A percentile compares a stretch with the other conserved stretches of the same genome.
These are phyloP conservation scores for Clarireedia monteithiana DNA, from an alignment of 2,329 filamentous ascomycete genomes.

Conservation along the genomic window DNA sequence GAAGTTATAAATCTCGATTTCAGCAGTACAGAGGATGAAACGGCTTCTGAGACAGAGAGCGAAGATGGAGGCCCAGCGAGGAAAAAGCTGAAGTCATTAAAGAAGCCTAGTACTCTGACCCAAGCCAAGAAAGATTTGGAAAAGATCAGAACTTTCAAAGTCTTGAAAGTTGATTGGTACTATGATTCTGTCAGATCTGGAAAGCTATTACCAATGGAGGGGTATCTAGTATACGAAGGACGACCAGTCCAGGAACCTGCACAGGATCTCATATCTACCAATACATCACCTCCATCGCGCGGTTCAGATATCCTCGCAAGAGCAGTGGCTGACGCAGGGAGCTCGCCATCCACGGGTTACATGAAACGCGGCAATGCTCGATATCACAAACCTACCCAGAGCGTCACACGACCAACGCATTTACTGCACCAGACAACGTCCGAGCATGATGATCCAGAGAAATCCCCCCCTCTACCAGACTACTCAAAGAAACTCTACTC, in stretches of 20 bases:
- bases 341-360: constrained; percentile 14
- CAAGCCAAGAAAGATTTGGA: not conserved
- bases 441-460: constrained; percentile 56
- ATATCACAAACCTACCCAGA: constrained; percentile 8
- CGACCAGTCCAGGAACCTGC: constrained; percentile 10
- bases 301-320: constrained; percentile 13
- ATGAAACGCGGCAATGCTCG: constrained; percentile 9
- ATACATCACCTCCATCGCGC: not conserved
- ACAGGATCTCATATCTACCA: not conserved
- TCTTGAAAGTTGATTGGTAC: constrained; percentile 54
- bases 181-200: constrained; percentile 41
- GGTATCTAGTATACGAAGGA: constrained; percentile 50
- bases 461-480: constrained; percentile 58
- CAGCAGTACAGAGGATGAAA: constrained; percentile 32
- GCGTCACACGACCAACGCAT: constrained; percentile 29
- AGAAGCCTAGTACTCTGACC: not conserved
- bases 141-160: constrained; percentile 25
- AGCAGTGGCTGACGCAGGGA: constrained; percentile 18
- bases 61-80: not conserved
- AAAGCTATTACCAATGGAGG: constrained; percentile 38
- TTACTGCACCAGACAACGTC: constrained; percentile 67
- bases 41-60: constrained; percentile 16
- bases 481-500: constrained; percentile 63
- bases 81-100: constrained; percentile 4
- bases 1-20: constrained; percentile 22